Percentiles rank a stretch among this genome's conserved stretches.
Conservation (phyloP, 805 yeast species). For the Dipodascus geniculatus region DNA sequence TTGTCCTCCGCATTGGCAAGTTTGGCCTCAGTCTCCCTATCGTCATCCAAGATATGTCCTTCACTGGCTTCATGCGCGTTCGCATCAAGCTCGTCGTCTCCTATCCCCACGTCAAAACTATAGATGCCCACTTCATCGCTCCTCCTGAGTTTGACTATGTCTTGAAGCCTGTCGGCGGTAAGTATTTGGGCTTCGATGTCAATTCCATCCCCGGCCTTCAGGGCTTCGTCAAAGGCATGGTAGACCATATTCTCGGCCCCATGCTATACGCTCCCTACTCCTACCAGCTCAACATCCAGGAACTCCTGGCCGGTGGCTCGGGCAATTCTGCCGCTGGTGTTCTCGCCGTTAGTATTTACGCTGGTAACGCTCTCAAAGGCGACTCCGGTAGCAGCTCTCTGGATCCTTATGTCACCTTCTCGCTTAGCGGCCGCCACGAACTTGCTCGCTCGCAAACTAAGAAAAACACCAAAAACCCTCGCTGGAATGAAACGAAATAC, state of each 20-base stretch:
- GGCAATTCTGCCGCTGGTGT: conserved; percentile 79
- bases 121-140: conserved; percentile 72
- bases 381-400: conserved; percentile 62
- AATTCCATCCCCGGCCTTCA: conserved; percentile 79
- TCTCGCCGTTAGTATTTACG: conserved; percentile 54
- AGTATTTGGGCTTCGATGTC: conserved; percentile 77
- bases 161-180: conserved; percentile 68
- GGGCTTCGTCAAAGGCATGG: conserved; percentile 73
- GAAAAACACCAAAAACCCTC: conserved; percentile 56
- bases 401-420: conserved; percentile 80
- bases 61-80: conserved; percentile 62
- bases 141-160: conserved; percentile 84
- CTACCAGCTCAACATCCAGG: conserved; percentile 86
- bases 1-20: conserved; percentile 62
- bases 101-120: conserved; percentile 89
- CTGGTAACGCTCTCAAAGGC: conserved; percentile 56
- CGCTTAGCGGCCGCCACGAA: conserved; percentile 41
- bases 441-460: conserved; percentile 61
- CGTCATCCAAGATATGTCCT: conserved; percentile 66
- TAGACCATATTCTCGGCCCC: conserved; percentile 79
- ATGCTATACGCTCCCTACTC: conserved; percentile 82
- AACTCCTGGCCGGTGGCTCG: conserved; percentile 73
- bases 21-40: conserved; percentile 55
- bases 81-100: conserved; percentile 80
- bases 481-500: conserved; percentile 71